phyloP scores from a whole-genome alignment of 768 basidiomycete species.

The Dentipellis fragilis region DNA sequence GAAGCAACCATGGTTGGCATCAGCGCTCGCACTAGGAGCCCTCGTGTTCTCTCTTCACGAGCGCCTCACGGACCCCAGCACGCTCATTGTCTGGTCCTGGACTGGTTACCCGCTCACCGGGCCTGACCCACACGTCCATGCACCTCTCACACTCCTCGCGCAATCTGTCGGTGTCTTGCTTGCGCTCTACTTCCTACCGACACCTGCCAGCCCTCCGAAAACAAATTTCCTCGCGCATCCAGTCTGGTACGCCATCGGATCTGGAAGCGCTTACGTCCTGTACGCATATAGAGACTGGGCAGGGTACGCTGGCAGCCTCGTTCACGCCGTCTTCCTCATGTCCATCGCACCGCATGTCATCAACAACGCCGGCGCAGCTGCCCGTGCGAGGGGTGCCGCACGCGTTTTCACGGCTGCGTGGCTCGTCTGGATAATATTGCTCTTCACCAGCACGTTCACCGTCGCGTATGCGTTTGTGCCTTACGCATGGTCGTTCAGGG shows the following conservation, averaged over 20 bases:
- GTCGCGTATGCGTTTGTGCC: conserved; percentile 90
- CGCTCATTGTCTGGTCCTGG: conserved; percentile 83
- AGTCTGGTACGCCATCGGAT: conserved; percentile 45
- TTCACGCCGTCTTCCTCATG: conserved; percentile 52
- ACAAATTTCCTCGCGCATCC: conserved; percentile 29
- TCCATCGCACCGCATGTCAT: conserved; percentile 50
- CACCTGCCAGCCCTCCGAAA: background rate
- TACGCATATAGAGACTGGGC: conserved; percentile 55
- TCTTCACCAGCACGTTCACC: conserved; percentile 68
- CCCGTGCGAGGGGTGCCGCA: conserved; percentile 24
- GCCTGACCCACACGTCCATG: conserved; percentile 63
- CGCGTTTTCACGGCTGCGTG: conserved; percentile 48
- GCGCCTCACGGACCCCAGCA: conserved; percentile 64
- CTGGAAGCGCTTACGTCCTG: conserved; percentile 42
- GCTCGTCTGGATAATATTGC: conserved; percentile 50
- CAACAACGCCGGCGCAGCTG: conserved; percentile 31
- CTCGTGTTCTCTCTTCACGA: conserved; percentile 66
- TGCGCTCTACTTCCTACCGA: conserved; percentile 22
- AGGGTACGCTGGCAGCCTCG: conserved; percentile 62
- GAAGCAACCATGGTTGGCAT: conserved; percentile 23
- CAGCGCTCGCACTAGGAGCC: conserved; percentile 52
- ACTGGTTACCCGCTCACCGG: conserved; percentile 73
- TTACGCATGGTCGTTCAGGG: conserved; percentile 62
- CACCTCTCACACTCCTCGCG: conserved; percentile 54
- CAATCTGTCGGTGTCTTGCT: conserved; percentile 49